A percentile compares a stretch with the other conserved stretches of the same genome.
Evolutionary conservation across 78 protist genomes (phyloP).

Genomic region (Dictyostelium purpureum): DNA sequence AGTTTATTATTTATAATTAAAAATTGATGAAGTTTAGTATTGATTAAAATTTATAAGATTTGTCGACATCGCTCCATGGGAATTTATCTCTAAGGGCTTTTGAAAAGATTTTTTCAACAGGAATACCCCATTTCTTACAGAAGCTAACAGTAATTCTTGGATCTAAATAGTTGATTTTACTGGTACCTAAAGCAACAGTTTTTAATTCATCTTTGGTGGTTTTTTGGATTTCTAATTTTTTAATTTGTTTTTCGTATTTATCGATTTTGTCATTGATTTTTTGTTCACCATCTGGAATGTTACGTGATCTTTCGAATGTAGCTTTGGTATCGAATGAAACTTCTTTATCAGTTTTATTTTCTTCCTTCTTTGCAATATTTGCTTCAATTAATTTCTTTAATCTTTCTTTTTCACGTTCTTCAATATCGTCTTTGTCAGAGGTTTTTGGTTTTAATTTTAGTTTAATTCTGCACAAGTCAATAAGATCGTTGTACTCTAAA

Average conservation of each 20-base stretch:
- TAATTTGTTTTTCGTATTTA: constrained; percentile 47
- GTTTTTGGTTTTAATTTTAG: neutral
- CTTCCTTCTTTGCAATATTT: neutral
- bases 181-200: constrained; percentile 95
- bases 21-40: neutral
- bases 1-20: no score
- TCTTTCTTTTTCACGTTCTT: constrained; percentile 35
- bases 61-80: constrained; percentile 91
- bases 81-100: constrained; percentile 89
- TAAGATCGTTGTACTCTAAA: constrained; percentile 16
- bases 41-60: constrained; percentile 75
- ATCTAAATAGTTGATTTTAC: constrained; percentile 98
- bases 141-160: constrained; percentile 99
- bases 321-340: constrained; percentile 18
- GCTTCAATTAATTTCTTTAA: constrained; percentile 8
- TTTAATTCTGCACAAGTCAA: neutral
- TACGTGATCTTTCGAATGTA: constrained; percentile 47
- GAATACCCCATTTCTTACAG: constrained; percentile 92
- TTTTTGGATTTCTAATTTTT: constrained; percentile 42
- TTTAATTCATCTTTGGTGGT: constrained; percentile 85
- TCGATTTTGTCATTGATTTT: neutral
- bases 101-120: constrained; percentile 85
- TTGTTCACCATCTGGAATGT: constrained; percentile 15
- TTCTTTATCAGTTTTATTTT: constrained; percentile 25
- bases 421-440: neutral